Conservation (phyloP, 257 asterid genomes). For the Nicotiana obtusifolia region DNA sequence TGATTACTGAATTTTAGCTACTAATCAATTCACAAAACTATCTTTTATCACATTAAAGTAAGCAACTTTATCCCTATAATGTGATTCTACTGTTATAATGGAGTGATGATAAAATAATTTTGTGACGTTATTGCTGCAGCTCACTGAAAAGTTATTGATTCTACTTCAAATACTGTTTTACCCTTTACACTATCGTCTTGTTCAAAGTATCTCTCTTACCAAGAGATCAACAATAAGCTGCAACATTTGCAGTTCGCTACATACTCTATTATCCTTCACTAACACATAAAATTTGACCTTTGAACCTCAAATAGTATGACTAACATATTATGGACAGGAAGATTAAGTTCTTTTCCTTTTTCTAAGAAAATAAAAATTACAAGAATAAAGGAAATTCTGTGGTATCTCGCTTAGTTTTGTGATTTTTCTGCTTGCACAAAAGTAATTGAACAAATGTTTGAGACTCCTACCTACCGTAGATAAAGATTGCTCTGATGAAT, state of each 20-base stretch:
- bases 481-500: constrained; percentile 71
- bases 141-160: background rate
- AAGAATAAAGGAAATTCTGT: too few species aligned
- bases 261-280: background rate
- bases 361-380: too few species aligned
- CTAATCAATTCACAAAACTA: background rate
- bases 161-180: background rate
- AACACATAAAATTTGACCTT: background rate
- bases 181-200: background rate
- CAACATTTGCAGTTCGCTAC: background rate
- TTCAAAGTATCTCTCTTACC: background rate
- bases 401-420: background rate
- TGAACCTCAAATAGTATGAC: background rate
- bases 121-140: background rate
- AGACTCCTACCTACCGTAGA: constrained; percentile 41
- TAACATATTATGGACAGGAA: too few species aligned
- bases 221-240: background rate
- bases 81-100: too few species aligned
- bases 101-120: background rate
- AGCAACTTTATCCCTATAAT: too few species aligned
- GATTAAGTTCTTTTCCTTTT: too few species aligned
- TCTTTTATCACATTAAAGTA: background rate
- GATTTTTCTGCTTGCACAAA: constrained; percentile 33
- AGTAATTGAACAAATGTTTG: constrained; percentile 45
- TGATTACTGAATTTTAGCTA: background rate